A percentile compares a stretch with the other conserved stretches of the same genome.
These are phyloP conservation scores for Aspergillus cristatus DNA, from an alignment of 495 filamentous ascomycete species.

Conservation along the genomic window DNA sequence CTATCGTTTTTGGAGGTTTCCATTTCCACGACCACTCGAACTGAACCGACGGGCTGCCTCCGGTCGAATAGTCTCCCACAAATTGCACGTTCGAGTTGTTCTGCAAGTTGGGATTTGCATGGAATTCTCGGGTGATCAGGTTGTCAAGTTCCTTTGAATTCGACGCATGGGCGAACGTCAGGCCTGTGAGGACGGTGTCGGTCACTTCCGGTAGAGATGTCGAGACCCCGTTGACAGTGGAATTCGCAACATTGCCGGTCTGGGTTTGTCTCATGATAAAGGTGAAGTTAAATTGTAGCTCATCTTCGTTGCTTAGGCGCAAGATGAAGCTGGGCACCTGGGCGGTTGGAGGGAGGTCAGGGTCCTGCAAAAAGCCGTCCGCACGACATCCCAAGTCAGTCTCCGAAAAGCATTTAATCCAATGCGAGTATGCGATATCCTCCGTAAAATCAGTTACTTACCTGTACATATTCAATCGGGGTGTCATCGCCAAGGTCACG, in stretches of 20 bases:
- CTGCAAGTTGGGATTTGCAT: conserved; percentile 93
- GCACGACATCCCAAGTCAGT: background rate
- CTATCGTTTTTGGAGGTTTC: conserved; percentile 74
- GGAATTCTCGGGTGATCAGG: conserved; percentile 86
- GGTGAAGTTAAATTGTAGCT: conserved; percentile 84
- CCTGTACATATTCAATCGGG: conserved; percentile 86
- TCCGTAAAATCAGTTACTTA: conserved; percentile 35
- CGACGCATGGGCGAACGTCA: conserved; percentile 87
- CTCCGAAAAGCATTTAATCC: background rate
- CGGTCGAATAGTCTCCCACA: conserved; percentile 79
- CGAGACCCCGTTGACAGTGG: conserved; percentile 41
- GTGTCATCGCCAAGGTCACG: conserved; percentile 65
- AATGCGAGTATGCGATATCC: background rate
- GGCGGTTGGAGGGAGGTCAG: conserved; percentile 51
- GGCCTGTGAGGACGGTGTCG: conserved; percentile 75
- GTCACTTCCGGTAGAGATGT: conserved; percentile 37
- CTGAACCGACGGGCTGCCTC: conserved; percentile 69
- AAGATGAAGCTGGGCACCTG: conserved; percentile 67
- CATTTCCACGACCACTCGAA: conserved; percentile 97
- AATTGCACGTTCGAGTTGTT: conserved; percentile 94
- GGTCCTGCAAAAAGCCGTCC: conserved; percentile 51
- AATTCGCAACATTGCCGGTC: conserved; percentile 29
- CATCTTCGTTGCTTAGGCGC: conserved; percentile 82
- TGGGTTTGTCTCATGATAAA: conserved; percentile 71
- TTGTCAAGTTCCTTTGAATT: conserved; percentile 83